phyloP scores from a whole-genome alignment of 805 yeast species.

The Saturnispora sanitii region DNA sequence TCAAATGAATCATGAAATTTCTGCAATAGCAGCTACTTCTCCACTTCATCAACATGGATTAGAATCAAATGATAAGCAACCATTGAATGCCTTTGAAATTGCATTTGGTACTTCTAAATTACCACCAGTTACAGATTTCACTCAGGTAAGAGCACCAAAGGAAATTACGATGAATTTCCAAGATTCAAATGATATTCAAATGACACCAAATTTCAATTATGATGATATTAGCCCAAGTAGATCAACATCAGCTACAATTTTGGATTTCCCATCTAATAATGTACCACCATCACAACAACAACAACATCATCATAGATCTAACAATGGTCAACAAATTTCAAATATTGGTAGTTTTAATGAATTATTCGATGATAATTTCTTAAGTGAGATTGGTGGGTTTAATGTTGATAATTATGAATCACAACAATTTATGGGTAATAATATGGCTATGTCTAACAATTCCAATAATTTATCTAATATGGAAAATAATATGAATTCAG shows the following conservation, averaged over 20 bases:
- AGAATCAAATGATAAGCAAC: constrained; percentile 2
- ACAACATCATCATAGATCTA: no score
- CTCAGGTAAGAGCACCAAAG: constrained; percentile 7
- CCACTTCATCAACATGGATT: background rate
- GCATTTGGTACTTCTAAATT: constrained; percentile 29
- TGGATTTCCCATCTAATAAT: background rate
- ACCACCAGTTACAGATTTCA: constrained; percentile 29
- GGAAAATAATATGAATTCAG: no score
- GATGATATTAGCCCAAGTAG: constrained; percentile 1
- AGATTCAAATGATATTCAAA: background rate
- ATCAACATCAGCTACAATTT: background rate
- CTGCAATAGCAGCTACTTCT: background rate
- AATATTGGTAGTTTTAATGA: constrained; percentile 15
- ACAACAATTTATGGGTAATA: background rate
- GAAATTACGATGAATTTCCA: constrained; percentile 4
- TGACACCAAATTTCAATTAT: background rate
- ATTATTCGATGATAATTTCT: constrained; percentile 26
- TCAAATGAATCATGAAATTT: background rate
- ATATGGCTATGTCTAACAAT: background rate
- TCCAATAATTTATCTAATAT: background rate
- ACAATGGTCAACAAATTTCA: no score
- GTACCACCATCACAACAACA: background rate
- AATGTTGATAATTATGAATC: constrained; percentile 13
- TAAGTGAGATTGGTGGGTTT: constrained; percentile 25
- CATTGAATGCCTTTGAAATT: constrained; percentile 26